Conservation (phyloP, 2,329 filamentous ascomycete genomes). For the Albophoma yamanashiensis region DNA sequence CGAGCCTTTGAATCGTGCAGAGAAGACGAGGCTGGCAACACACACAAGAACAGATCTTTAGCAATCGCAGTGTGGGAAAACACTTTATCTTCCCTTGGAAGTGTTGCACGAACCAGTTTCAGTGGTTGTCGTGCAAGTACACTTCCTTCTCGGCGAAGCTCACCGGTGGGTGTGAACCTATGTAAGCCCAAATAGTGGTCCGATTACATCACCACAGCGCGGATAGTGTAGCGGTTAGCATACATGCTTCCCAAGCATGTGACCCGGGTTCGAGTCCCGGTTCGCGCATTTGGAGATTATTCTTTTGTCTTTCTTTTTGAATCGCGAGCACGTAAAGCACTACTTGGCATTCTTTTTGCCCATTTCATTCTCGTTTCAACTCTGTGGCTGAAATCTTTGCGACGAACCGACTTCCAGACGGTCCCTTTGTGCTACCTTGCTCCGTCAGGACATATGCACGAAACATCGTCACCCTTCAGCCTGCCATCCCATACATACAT, state of each 20-base stretch:
- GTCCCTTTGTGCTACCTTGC: background rate
- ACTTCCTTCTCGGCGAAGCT: background rate
- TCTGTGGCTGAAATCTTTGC: background rate
- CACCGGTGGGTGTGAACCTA: rapidly evolving
- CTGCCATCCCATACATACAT: background rate
- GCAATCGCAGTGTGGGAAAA: background rate
- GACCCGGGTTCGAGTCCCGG: slow-evolving; percentile 26
- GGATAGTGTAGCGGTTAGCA: slow-evolving; percentile 28
- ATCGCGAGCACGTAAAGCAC: background rate
- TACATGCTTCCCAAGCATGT: slow-evolving; percentile 26
- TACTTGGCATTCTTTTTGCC: background rate
- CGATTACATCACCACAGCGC: slow-evolving; percentile 11
- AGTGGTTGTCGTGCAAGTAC: background rate
- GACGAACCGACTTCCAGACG: background rate
- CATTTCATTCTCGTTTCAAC: background rate
- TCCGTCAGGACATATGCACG: background rate
- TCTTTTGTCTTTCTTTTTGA: slow-evolving; percentile 2
- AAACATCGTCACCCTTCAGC: background rate
- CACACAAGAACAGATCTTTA: background rate
- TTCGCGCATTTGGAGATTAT: slow-evolving; percentile 11
- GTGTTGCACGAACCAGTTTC: no score
- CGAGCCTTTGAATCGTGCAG: background rate
- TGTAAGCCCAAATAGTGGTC: background rate
- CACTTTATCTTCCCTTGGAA: background rate
- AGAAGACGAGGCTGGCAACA: no score